A percentile compares a stretch with the other conserved stretches of the same genome.
Conservation (phyloP, 352 stramenopile species). For the Albugo laibachii region DNA sequence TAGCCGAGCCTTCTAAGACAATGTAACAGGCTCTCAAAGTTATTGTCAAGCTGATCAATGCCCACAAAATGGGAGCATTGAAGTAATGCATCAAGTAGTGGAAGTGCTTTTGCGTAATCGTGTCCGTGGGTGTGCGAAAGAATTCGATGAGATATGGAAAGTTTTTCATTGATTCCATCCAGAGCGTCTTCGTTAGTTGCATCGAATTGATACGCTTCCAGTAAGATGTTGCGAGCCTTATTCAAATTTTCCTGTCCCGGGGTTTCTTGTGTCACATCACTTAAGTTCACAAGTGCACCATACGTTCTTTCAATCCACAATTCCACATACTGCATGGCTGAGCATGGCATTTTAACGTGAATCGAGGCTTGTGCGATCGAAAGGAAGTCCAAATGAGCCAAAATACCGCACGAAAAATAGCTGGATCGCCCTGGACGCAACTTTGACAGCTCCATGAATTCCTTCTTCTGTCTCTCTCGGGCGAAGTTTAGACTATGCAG, state of each 20-base stretch:
- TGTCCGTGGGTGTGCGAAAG: constrained; percentile 50
- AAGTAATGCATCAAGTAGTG: constrained; percentile 49
- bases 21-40: constrained; percentile 27
- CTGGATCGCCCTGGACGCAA: constrained; percentile 13
- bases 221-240: not conserved
- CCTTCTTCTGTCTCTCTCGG: constrained; percentile 45
- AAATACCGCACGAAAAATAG: constrained; percentile 10
- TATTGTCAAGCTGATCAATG: not conserved
- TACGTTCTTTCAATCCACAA: constrained; percentile 59
- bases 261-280: not conserved
- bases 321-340: constrained; percentile 78
- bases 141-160: constrained; percentile 43
- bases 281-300: constrained; percentile 12
- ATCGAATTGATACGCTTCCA: not conserved
- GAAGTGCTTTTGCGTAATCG: constrained; percentile 32
- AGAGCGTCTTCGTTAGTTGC: constrained; percentile 33
- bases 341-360: constrained; percentile 69
- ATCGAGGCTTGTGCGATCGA: constrained; percentile 41
- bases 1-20: constrained; percentile 51
- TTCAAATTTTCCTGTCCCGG: constrained; percentile 1
- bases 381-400: constrained; percentile 40
- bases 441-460: constrained; percentile 28
- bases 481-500: constrained; percentile 68
- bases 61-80: constrained; percentile 10
- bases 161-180: constrained; percentile 60